Conservation (phyloP, 1,284 basidiomycete genomes). For the Ceraceosorus guamensis region DNA sequence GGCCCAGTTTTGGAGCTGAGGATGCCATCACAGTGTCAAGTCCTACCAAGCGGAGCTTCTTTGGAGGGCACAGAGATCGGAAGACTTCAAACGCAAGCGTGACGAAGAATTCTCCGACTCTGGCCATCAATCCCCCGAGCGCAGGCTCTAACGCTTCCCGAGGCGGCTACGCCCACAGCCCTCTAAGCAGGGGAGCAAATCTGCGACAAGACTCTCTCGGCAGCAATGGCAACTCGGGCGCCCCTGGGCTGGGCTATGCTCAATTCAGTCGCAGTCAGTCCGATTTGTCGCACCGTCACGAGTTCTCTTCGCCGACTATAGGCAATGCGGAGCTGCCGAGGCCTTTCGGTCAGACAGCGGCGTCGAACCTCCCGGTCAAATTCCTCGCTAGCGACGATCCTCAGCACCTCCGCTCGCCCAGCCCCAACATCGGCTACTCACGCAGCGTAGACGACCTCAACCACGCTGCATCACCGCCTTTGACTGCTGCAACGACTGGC, state of each 20-base stretch:
- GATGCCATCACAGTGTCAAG: slow-evolving; percentile 21
- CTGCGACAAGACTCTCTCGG: background rate
- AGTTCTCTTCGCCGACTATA: slow-evolving; percentile 9
- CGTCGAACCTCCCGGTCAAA: slow-evolving; percentile 8
- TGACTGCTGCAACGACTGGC: slow-evolving; percentile 3
- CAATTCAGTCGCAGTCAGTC: slow-evolving; percentile 34
- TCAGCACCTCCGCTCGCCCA: slow-evolving; percentile 27
- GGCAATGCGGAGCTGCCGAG: slow-evolving; percentile 17
- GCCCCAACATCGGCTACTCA: slow-evolving; percentile 28
- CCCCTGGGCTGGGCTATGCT: background rate
- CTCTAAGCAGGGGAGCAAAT: slow-evolving; percentile 13
- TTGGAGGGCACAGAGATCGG: slow-evolving; percentile 15
- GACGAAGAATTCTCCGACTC: background rate
- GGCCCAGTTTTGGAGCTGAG: slow-evolving; percentile 6
- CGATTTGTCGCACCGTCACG: slow-evolving; percentile 20
- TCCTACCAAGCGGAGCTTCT: slow-evolving; percentile 34
- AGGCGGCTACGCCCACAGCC: slow-evolving; percentile 19
- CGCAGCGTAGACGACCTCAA: slow-evolving; percentile 38
- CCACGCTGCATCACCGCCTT: background rate
- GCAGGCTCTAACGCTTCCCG: slow-evolving; percentile 3
- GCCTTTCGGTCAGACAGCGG: background rate
- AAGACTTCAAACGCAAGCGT: slow-evolving; percentile 3
- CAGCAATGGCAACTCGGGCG: background rate
- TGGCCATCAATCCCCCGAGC: no score
- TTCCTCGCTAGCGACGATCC: slow-evolving; percentile 11